Base-by-base conservation (phyloP, 2,329 filamentous ascomycete genomes). In the Plenodomus biglobosus region DNA sequence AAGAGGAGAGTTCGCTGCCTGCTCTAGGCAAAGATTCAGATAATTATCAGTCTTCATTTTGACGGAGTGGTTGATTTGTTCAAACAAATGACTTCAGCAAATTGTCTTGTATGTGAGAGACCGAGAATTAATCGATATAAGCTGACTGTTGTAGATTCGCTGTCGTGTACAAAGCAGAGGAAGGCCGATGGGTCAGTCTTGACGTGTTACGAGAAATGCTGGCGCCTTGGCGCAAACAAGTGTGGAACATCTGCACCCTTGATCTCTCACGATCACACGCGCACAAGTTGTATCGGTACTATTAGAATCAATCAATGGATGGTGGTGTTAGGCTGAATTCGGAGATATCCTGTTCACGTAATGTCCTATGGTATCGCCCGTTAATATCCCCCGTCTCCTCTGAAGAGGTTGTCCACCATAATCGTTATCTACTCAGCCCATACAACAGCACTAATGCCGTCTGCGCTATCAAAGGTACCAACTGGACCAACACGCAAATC, bases 11-110 rank as follows among this genome's bases (percentile, higher is more conserved):
- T 73, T 71, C 21, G 74, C 63, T 42, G 79, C 79, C 71, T 81
- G 76, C 66, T 78, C 74, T 40, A 80, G 73, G 70, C 78, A 80
- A 20, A 79, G 71, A 48, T 69, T 75, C 41, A 80, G 71, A 54
- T 78, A 80, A 45, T 71, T 71, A 54, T 81, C 75, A 55, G 73
- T 75, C 71, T 72, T 75, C 73, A 76, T 75, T 36, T 48, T 58
- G 51, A 42, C 50, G 22, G 13, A 22, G 36, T 27, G 42, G 30
- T 43, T 10, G 38, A 27, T 27, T 27, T 8, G 34, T 6, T 11
- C 20, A 8, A 15, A 4, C 10, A 18, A 24, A 27, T 18, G 15
- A 37, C 35, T 37, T 4, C 3, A 11, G 11, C 2, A 30, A 19
- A 22, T 22, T 16, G 36, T 1, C 32, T 17, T 32, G 40, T 8